phyloP scores from a whole-genome alignment of 352 stramenopile genomes.

The Globisporangium cylindrosporum region DNA sequence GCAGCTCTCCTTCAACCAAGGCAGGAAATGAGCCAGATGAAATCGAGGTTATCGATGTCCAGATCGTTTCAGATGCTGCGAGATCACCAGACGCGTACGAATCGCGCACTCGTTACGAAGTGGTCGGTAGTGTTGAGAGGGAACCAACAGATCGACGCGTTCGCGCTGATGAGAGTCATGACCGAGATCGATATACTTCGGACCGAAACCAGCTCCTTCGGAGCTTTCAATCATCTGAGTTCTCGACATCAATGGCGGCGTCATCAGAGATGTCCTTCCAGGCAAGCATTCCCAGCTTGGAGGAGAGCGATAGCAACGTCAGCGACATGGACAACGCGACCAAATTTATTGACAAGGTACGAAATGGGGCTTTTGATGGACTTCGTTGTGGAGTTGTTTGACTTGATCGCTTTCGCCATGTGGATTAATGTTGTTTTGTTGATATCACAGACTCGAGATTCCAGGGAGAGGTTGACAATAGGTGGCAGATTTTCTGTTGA shows the following conservation, averaged over 20 bases:
- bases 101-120: background rate
- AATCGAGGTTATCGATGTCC: constrained; percentile 8
- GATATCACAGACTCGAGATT: background rate
- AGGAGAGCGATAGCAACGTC: constrained; percentile 13
- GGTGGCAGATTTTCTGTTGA: background rate
- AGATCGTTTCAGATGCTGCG: background rate
- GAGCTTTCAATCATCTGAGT: constrained; percentile 10
- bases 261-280: constrained; percentile 51
- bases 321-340: background rate
- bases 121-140: background rate
- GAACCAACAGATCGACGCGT: background rate
- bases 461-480: background rate
- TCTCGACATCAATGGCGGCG: constrained; percentile 28
- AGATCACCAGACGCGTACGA: background rate
- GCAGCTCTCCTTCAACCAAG: background rate
- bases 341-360: constrained; percentile 2
- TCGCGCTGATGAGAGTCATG: background rate
- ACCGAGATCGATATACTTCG: background rate
- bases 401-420: background rate
- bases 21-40: background rate
- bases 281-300: constrained; percentile 41
- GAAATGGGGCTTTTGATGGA: background rate
- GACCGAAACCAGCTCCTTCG: background rate
- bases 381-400: background rate
- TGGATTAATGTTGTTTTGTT: background rate